These are phyloP conservation scores for Staphylotrichum longicolle DNA, from an alignment of 495 filamentous ascomycete genomes.

Conservation along the genomic window DNA sequence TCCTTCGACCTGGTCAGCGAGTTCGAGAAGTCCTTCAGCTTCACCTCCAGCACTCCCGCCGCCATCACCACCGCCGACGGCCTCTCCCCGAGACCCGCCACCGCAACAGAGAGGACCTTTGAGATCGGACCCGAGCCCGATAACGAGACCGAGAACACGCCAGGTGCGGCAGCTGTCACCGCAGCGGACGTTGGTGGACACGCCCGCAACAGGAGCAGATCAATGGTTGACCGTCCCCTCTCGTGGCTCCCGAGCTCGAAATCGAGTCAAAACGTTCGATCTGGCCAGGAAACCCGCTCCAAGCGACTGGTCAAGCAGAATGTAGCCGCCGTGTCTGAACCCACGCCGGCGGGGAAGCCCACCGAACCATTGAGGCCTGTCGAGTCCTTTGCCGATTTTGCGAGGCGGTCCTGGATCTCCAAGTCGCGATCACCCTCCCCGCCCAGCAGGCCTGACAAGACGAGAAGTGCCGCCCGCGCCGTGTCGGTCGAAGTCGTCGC, in stretches of 20 bases:
- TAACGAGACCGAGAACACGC: too few relatives aligned
- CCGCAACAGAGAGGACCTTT: constrained; percentile 9
- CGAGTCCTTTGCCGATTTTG: constrained; percentile 64
- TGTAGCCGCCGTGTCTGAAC: constrained; percentile 22
- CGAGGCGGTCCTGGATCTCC: constrained; percentile 65
- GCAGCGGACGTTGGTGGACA: constrained; percentile 27
- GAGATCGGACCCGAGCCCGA: not conserved
- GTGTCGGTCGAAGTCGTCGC: constrained; percentile 1
- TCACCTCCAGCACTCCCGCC: constrained; percentile 25
- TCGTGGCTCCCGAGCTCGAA: constrained; percentile 48
- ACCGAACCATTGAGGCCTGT: constrained; percentile 42
- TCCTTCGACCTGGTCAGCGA: constrained; percentile 44
- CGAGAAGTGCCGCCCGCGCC: not conserved
- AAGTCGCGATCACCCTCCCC: constrained; percentile 63
- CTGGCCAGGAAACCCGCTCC: constrained; percentile 22
- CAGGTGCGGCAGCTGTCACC: constrained; percentile 8
- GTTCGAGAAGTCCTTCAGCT: constrained; percentile 39
- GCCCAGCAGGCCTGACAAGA: constrained; percentile 30
- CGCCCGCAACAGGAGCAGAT: constrained; percentile 35
- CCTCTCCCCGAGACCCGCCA: constrained; percentile 10
- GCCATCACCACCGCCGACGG: constrained; percentile 17
- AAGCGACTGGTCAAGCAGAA: constrained; percentile 28
- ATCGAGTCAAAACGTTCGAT: constrained; percentile 35
- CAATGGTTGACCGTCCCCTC: constrained; percentile 43
- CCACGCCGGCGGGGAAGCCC: constrained; percentile 15